Evolutionary conservation across 2,329 filamentous ascomycete genomes (phyloP), one percentile per base, ranked within the genome.

Genomic region (Nemania serpens): DNA sequence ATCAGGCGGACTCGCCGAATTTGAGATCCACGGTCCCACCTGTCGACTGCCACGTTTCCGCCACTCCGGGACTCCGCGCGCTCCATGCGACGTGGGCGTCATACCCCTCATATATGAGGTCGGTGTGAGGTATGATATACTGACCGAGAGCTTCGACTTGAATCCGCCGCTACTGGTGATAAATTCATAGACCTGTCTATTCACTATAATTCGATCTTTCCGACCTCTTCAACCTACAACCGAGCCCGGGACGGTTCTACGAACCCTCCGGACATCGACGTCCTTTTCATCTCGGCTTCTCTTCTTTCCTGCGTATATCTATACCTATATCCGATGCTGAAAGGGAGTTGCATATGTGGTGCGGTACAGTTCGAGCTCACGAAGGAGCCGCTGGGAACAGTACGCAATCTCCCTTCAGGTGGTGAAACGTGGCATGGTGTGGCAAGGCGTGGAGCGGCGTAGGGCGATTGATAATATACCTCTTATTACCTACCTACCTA

Each of bases 271-370:
- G n/a, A n/a, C n/a, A n/a, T n/a, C n/a, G 6, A 3, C 25, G 4
- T 29, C 25, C 25, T 29, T 29, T 7, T 7, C 25, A 11, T 39
- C n/a, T n/a, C 3, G 13, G 3, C 13, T 17, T 54, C 6, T 20
- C 25, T 29, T 7, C 18, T n/a, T n/a, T 53, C 3, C n/a, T 15
- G 22, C 34, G 17, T 9, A 39, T 22, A 7, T n/a, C 33, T 2
- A n/a, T 7, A 47, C 37, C 20, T n/a, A 46, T 15, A 36, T 46
- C 41, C 18, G 3, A 62, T 62, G 60, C 34, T 29, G 0, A 56
- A 53, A 18, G 60, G 60, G 45, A 55, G 41, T n/a, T 62, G 60
- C 39, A 59, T 62, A 41, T 62, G 60, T 37, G 60, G 60, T n/a
- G 60, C 33, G 25, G 55, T 62, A 3, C 46, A 39, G 42, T 43